Percentiles rank a stretch among this genome's conserved stretches.
These are phyloP conservation scores for Yarrowia osloensis DNA, from an alignment of 805 yeast genomes.

Conservation along the genomic window DNA sequence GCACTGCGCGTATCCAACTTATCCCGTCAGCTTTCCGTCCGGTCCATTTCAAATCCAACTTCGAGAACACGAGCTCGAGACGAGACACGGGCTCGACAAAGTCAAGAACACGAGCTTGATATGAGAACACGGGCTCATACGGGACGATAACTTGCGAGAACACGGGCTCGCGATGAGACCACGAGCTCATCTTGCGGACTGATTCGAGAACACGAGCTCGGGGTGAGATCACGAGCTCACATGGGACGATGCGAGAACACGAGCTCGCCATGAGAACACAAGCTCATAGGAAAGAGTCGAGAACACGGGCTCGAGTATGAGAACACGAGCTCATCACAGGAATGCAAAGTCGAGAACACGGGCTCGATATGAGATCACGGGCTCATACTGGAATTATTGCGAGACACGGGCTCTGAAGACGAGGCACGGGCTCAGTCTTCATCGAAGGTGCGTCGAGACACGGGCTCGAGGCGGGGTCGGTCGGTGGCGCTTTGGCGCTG, in stretches of 20 bases:
- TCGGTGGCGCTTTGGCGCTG: slow-evolving; percentile 27
- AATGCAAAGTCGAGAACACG: slow-evolving; percentile 14
- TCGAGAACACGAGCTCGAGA: slow-evolving; percentile 13
- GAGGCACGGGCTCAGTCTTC: slow-evolving; percentile 16
- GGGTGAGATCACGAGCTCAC: slow-evolving; percentile 22
- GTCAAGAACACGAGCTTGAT: slow-evolving; percentile 19
- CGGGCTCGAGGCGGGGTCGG: slow-evolving; percentile 23
- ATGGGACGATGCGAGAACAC: slow-evolving; percentile 14
- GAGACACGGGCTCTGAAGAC: slow-evolving; percentile 25
- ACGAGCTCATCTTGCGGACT: slow-evolving; percentile 13
- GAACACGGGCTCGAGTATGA: slow-evolving; percentile 14
- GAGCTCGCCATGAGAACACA: slow-evolving; percentile 16
- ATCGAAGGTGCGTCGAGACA: slow-evolving; percentile 9
- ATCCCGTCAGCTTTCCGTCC: slow-evolving; percentile 25
- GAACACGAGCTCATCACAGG: slow-evolving; percentile 10
- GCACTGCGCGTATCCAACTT: slow-evolving; percentile 21
- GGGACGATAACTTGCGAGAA: not conserved
- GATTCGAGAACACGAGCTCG: slow-evolving; percentile 24
- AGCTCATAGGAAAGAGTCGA: slow-evolving; percentile 24
- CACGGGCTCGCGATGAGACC: slow-evolving; percentile 21
- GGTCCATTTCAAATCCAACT: not conserved
- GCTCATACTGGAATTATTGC: slow-evolving; percentile 20
- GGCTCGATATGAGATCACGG: slow-evolving; percentile 23
- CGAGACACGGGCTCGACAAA: slow-evolving; percentile 18
- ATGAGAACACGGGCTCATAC: slow-evolving; percentile 25